Evolutionary conservation across 2,329 filamentous ascomycete genomes (phyloP), one percentile per base, ranked within the genome.

Genomic region (Aspergillus sp.): DNA sequence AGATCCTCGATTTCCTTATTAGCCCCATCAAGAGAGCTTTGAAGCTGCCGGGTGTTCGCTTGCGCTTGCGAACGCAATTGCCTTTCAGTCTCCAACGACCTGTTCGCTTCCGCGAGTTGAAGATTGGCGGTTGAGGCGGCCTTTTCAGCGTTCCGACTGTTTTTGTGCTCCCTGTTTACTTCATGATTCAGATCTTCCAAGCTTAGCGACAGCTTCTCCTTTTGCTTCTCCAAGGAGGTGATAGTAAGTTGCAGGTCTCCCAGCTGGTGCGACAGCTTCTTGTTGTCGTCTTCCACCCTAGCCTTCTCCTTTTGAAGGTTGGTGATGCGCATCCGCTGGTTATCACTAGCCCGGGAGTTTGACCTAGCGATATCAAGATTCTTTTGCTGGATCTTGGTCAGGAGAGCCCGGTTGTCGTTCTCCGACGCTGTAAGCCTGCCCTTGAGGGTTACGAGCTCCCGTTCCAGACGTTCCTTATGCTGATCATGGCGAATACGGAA

Each of bases 321-420:
- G 35, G 81, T 69, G 43, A 96, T 75, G 56, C 93, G 86, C 2
- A 84, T 79, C 33, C 90, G 84, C 42, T 90, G 88, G 27, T 83
- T 87, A 58, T 97, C 91, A 52, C 81, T 90, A 25, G 87, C 91
- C 50, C 85, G 85, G 4, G 90, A 95, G 51, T 82, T 88, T 0
- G 91, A 93, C 41, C 93, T 82, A 37, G 91, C 91, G 66, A 98
- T 94, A 63, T 98, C 91, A 5, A 98, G 79, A 25, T 94, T 93
- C 74, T 97, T 97, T 62, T 97, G 91, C 61, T 97, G 91, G 15
- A 98, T 78, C 69, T 97, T 97, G 73, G 96, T 97, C 55, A 97
- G 78, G n/a, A 98, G 75, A 4, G 90, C 85, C 45, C 89, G 85
- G 61, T 97, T 97, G 70, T 97, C 91, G 59, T 97, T 96, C 66